phyloP scores from a whole-genome alignment of 441 rosid species.

The Oxalis stricta region DNA sequence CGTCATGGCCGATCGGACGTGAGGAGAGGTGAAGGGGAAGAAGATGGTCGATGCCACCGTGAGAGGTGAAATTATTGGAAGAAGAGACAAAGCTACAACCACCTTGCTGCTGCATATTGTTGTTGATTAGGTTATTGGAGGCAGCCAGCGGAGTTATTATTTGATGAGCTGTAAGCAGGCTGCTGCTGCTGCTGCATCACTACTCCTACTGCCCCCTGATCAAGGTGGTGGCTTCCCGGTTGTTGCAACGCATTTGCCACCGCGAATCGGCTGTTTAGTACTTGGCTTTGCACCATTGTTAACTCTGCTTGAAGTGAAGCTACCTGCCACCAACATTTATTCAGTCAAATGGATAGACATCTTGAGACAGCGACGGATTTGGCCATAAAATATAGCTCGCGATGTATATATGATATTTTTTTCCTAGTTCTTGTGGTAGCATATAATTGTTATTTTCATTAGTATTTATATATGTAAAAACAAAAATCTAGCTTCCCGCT shows the following conservation, averaged over 20 bases:
- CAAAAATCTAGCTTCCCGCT: no score
- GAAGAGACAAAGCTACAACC: no score
- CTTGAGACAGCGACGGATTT: no score
- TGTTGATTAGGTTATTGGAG: slow-evolving; percentile 60
- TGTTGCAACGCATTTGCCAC: slow-evolving; percentile 56
- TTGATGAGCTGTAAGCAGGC: slow-evolving; percentile 61
- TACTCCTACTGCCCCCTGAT: slow-evolving; percentile 12
- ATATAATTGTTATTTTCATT: no score
- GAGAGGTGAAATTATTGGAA: slow-evolving; percentile 36
- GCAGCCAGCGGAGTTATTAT: slow-evolving; percentile 84
- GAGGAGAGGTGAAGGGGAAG: slow-evolving; percentile 36
- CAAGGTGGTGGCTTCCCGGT: slow-evolving; percentile 25
- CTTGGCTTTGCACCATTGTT: slow-evolving; percentile 61
- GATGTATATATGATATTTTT: no score
- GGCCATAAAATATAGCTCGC: no score
- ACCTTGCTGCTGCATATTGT: slow-evolving; percentile 39
- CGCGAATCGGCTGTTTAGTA: slow-evolving; percentile 56
- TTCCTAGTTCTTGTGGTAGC: no score
- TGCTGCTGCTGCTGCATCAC: slow-evolving; percentile 22
- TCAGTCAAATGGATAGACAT: no score
- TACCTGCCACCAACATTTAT: slow-evolving; percentile 29
- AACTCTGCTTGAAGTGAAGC: slow-evolving; percentile 78
- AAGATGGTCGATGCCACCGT: slow-evolving; percentile 29
- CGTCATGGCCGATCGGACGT: slow-evolving; percentile 29
- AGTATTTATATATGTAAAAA: no score